Evolutionary conservation across 2,329 filamentous ascomycete species (phyloP), one percentile per base, ranked within the genome.

Genomic region (Trichoderma guizhouense): DNA sequence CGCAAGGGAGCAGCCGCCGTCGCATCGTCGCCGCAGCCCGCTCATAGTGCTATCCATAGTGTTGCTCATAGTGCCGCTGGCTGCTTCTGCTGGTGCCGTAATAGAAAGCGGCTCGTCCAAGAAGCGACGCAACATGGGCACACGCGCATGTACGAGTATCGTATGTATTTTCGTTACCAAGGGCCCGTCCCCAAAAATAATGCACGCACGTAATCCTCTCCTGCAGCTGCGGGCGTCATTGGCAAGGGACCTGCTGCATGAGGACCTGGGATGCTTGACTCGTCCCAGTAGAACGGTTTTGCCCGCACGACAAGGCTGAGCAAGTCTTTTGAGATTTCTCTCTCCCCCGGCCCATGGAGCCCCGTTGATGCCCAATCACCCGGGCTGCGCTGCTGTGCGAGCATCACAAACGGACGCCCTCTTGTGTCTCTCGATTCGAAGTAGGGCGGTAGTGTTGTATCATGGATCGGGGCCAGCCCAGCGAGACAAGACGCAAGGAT

Each of bases 1-100:
- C 55, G 43, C 24, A 60, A 72, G 71, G 65, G 65, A 72, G 14
- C 43, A 51, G 65, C 71, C 71, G 71, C 65, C 71, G 71, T 72
- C 71, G 71, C 65, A 72, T 69, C 47, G 28, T 32, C n/a, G 60
- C 34, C 26, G 65, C 21, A 24, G 21, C 51, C 51, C 39, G 39
- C 39, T 9, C 39, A 7, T 26, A 12, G 21, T 55, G n/a, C 9
- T 18, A 11, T 58, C 28, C 28, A 30, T n/a, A 30, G 57, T 60
- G 18, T 21, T 32, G 18, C 57, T 32, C 26, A 18, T 30, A 7
- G 18, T 30, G 24, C 9, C 18, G 7, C 39, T 43, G 7, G 36
- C 15, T 39, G 36, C 36, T 18, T n/a, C 34, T 36, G 34, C 34
- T 18, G 36, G 36, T 58, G 6, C 18, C 55, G 43, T 51, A 51